Evolutionary conservation across 495 filamentous ascomycete genomes (phyloP).

Genomic region (Tricharina praecox): DNA sequence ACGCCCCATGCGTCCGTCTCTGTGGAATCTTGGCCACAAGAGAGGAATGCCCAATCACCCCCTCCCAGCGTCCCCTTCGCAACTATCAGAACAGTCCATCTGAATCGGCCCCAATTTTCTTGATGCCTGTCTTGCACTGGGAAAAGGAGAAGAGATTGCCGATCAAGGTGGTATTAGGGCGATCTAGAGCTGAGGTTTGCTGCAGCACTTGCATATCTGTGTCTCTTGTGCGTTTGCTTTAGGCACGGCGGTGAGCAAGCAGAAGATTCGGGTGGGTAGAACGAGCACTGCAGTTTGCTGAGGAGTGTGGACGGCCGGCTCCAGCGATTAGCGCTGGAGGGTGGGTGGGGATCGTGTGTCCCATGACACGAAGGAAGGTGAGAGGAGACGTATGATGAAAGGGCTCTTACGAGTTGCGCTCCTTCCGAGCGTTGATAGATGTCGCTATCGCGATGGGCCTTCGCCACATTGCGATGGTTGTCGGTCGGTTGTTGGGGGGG

Average conservation of each 20-base stretch:
- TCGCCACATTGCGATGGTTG: neutral
- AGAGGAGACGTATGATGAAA: neutral
- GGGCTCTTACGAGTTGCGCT: neutral
- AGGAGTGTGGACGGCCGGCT: no score
- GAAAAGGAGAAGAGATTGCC: neutral
- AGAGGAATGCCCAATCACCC: no score
- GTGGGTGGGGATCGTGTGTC: no score
- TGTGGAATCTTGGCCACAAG: no score
- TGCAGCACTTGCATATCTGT: conserved; percentile 1
- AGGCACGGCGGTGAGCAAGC: no score
- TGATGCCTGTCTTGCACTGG: neutral
- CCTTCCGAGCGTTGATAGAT: neutral
- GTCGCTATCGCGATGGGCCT: conserved; percentile 1
- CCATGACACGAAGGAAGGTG: neutral
- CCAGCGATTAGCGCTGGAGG: conserved; percentile 1
- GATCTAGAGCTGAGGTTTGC: neutral
- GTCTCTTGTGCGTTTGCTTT: conserved; percentile 1
- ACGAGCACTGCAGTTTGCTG: no score
- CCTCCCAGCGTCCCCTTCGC: no score
- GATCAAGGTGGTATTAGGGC: neutral
- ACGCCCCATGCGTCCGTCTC: no score
- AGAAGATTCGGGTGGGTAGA: no score
- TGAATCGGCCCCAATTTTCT: conserved; percentile 1
- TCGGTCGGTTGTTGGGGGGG: no score
- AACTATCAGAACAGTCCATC: no score